These are phyloP conservation scores for Rhizopus microsporus DNA, from an alignment of 371 early-diverging fungal genomes.

Conservation along the genomic window DNA sequence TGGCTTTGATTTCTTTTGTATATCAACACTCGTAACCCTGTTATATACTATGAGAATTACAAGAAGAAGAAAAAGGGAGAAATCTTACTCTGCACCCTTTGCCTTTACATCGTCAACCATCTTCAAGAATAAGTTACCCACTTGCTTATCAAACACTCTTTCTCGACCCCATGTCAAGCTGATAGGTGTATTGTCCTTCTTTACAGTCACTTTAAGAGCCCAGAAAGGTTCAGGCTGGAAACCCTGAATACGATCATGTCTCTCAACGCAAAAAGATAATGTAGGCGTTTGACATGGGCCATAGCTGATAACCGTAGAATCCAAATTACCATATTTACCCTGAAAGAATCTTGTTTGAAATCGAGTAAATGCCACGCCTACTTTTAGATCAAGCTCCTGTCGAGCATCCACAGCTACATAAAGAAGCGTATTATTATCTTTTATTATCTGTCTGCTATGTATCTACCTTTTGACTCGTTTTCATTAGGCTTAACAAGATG, in stretches of 20 bases:
- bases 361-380: conserved; percentile 68
- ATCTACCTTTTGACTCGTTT: conserved; percentile 52
- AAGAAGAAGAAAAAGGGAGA: background rate
- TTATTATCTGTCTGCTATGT: background rate
- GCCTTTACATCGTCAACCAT: conserved; percentile 24
- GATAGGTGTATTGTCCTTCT: conserved; percentile 27
- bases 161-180: conserved; percentile 40
- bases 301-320: conserved; percentile 62
- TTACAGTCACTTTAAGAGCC: conserved; percentile 36
- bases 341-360: conserved; percentile 55
- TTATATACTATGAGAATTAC: background rate
- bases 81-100: conserved; percentile 36
- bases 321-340: conserved; percentile 56
- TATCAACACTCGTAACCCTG: conserved; percentile 36
- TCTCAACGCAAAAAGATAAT: conserved; percentile 68
- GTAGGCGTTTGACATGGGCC: conserved; percentile 68
- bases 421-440: conserved; percentile 1
- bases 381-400: conserved; percentile 73
- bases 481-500: conserved; percentile 58
- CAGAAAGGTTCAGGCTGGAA: conserved; percentile 69
- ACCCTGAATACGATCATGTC: conserved; percentile 59
- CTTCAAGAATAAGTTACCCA: conserved; percentile 36
- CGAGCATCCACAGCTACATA: conserved; percentile 66
- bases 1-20: conserved; percentile 39
- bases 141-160: conserved; percentile 48